phyloP scores from a whole-genome alignment of 1,139 yeast genomes.

The Geotrichum restrictum region DNA sequence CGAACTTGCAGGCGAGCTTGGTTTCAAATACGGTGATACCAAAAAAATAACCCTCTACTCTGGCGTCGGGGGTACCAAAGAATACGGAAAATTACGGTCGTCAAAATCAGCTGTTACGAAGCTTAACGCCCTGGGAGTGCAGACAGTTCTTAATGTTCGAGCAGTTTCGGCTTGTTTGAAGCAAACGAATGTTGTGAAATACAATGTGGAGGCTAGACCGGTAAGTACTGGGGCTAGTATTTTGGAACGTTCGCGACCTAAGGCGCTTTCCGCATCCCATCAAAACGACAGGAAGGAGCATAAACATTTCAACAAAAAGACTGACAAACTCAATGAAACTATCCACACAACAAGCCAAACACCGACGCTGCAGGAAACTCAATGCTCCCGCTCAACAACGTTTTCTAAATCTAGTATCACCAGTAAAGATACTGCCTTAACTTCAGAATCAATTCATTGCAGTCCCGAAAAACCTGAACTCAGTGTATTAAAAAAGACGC shows the following conservation, averaged over 20 bases:
- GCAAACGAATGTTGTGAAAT: not conserved
- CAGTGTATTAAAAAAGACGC: not conserved
- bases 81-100: slow-evolving; percentile 3
- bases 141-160: slow-evolving; percentile 6
- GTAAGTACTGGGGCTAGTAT: too few species aligned
- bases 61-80: slow-evolving; percentile 12
- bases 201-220: not conserved
- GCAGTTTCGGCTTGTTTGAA: slow-evolving; percentile 9
- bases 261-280: not conserved
- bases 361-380: not conserved
- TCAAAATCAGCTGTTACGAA: slow-evolving; percentile 9
- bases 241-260: not conserved
- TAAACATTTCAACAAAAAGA: slow-evolving; percentile 5
- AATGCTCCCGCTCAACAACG: not conserved
- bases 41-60: slow-evolving; percentile 22
- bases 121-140: slow-evolving; percentile 15
- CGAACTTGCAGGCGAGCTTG: slow-evolving; percentile 30
- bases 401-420: not conserved
- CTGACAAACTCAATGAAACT: not conserved
- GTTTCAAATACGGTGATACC: slow-evolving; percentile 23
- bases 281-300: not conserved
- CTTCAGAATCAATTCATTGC: not conserved
- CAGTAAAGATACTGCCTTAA: not conserved
- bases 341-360: not conserved
- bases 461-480: not conserved